Evolutionary conservation across 2,329 filamentous ascomycete species (phyloP), one percentile per base, ranked within the genome.

Genomic region (Chrysoporthe austroafricana): DNA sequence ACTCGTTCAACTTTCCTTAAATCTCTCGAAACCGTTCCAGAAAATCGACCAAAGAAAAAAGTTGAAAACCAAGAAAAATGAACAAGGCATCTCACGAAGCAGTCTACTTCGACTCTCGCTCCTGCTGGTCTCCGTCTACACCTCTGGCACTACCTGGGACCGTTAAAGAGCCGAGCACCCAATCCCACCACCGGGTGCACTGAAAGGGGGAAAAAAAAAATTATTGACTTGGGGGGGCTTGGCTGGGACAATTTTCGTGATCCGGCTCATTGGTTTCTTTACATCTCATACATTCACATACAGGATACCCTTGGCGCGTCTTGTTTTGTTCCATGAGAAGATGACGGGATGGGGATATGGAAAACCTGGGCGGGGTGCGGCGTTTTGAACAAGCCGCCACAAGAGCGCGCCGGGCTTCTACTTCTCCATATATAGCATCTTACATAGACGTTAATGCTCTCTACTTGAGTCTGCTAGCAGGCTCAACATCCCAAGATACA

Each of bases 1-100:
- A 46, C 68, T 77, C 76, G 52, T 57, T 76, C 50, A 62, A 65
- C 48, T 50, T 74, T 71, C 71, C 63, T 61, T 1, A 34, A 42
- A 54, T n/a, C 16, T 61, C 13, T 48, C 44, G 48, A 8, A 43
- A 44, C 13, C 43, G 64, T 50, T 21, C 21, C 16, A 42, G 39
- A 66, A 69, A 66, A 70, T 42, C 50, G 18, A 52, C 18, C 50
- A 11, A 54, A 21, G 4, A 26, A 54, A 50, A 69, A 71, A 70
- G 54, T 39, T 42, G 2, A 44, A 67, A 71, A 71, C 64, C 50
- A 13, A 36, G 13, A 65, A 69, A 63, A 57, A 57, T 14, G 13
- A 60, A 54, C n/a, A 39, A 56, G 62, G 54, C 67, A 65, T 70
- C 44, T 66, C 63, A 63, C 54, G 61, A 62, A 60, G 16, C 52